Percentiles rank a stretch among this genome's conserved stretches.
Evolutionary conservation across 1,139 yeast genomes (phyloP).

Genomic region (Nakaseomyces nivariensis): DNA sequence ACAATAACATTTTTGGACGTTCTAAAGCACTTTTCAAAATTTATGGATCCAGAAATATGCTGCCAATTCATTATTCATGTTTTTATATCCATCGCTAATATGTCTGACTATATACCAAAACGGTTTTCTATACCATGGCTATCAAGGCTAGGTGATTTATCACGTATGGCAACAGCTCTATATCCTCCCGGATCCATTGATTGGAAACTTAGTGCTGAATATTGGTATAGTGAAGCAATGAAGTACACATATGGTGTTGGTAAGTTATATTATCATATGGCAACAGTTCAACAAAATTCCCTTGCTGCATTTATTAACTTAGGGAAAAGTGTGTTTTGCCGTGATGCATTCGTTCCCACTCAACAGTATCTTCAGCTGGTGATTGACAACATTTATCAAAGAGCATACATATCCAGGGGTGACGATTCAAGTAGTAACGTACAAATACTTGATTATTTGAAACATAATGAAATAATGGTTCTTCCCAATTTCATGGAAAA

Average conservation of each 20-base stretch:
- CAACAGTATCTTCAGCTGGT: conserved; percentile 65
- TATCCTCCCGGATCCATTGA: conserved; percentile 68
- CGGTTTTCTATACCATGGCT: conserved; percentile 54
- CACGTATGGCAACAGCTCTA: conserved; percentile 74
- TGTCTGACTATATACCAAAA: conserved; percentile 41
- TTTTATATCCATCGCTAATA: conserved; percentile 36
- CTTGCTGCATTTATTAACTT: conserved; percentile 68
- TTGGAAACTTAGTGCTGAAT: conserved; percentile 71
- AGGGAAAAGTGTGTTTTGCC: conserved; percentile 66
- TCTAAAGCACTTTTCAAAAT: conserved; percentile 57
- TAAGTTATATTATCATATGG: conserved; percentile 69
- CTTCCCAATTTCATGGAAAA: conserved; percentile 38
- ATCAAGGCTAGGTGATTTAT: conserved; percentile 69
- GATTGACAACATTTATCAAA: conserved; percentile 67
- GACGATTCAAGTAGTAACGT: conserved; percentile 16
- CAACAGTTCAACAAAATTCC: conserved; percentile 73
- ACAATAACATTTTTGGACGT: conserved; percentile 71
- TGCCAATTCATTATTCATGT: conserved; percentile 34
- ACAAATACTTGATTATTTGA: conserved; percentile 28
- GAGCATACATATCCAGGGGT: conserved; percentile 40
- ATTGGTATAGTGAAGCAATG: conserved; percentile 66
- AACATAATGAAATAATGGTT: conserved; percentile 30
- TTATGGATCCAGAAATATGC: conserved; percentile 35
- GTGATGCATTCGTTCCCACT: conserved; percentile 76
- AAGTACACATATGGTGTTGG: conserved; percentile 69